Evolutionary conservation across 441 rosid genomes (phyloP).

Genomic region (Croton laevigatus): DNA sequence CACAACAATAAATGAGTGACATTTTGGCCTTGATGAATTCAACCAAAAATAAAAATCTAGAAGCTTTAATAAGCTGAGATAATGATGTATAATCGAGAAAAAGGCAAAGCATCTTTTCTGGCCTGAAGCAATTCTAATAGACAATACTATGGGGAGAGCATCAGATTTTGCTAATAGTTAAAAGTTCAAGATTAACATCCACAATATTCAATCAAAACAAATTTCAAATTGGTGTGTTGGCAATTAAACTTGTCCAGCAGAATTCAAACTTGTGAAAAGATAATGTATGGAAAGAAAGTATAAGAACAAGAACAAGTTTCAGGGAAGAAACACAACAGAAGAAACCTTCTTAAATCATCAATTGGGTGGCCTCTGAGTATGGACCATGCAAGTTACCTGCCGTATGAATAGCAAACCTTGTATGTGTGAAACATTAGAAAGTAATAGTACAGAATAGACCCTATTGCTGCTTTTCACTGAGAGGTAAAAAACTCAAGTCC

Average conservation of each 20-base stretch:
- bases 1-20: not conserved
- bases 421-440: not conserved
- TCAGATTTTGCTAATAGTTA: not conserved
- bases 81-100: not conserved
- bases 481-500: not conserved
- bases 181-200: not conserved
- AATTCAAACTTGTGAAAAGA: slow-evolving; percentile 5
- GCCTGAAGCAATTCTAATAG: not conserved
- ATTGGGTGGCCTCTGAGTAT: too few species aligned
- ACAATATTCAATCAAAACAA: not conserved
- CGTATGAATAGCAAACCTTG: too few species aligned
- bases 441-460: not conserved
- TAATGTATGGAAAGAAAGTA: not conserved
- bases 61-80: not conserved
- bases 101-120: not conserved
- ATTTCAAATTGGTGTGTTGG: not conserved
- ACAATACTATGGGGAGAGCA: not conserved
- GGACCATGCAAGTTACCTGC: too few species aligned
- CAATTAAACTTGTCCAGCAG: not conserved
- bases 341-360: not conserved
- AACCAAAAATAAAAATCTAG: slow-evolving; percentile 1
- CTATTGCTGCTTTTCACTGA: not conserved
- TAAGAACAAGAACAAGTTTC: not conserved
- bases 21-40: not conserved
- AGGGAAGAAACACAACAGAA: not conserved